Evolutionary conservation across 1,284 basidiomycete species (phyloP).

Genomic region (Apiotrichum domesticum): DNA sequence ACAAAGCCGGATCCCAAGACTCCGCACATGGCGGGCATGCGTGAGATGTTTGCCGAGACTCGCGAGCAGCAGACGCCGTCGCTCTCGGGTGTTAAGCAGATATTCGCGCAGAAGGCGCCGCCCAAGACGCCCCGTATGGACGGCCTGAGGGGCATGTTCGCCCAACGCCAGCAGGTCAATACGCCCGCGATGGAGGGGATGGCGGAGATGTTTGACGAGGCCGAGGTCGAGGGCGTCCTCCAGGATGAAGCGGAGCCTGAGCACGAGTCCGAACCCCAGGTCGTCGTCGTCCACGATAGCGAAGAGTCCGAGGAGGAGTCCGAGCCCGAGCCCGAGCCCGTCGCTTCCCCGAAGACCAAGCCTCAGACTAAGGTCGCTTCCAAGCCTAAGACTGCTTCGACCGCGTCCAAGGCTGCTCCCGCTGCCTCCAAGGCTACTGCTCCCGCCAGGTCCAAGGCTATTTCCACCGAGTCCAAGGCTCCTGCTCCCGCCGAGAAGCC

Average conservation of each 20-base stretch:
- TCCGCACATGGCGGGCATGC: constrained; percentile 14
- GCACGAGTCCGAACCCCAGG: not conserved
- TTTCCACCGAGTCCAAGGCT: too few species aligned
- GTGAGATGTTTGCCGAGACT: not conserved
- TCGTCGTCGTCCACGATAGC: not conserved
- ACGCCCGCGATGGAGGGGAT: not conserved
- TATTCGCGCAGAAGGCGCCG: constrained; percentile 1
- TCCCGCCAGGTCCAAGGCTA: too few species aligned
- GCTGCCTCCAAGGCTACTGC: too few species aligned
- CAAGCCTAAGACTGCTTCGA: too few species aligned
- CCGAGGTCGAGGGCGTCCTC: not conserved
- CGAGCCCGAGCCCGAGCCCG: not conserved
- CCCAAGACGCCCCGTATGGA: constrained; percentile 21
- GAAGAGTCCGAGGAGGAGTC: constrained; percentile 7
- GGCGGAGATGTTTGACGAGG: not conserved
- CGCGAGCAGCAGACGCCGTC: not conserved
- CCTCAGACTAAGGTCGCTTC: too few species aligned
- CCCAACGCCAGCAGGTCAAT: not conserved
- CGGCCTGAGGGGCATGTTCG: constrained; percentile 2
- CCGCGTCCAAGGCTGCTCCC: too few species aligned
- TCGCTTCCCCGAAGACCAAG: too few species aligned
- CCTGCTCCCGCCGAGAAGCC: too few species aligned
- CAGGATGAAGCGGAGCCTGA: not conserved
- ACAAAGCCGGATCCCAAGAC: constrained; percentile 9
- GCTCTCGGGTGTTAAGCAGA: not conserved